Evolutionary conservation across 768 basidiomycete species (phyloP).

Genomic region (Chalciporus pseudorubinellus): DNA sequence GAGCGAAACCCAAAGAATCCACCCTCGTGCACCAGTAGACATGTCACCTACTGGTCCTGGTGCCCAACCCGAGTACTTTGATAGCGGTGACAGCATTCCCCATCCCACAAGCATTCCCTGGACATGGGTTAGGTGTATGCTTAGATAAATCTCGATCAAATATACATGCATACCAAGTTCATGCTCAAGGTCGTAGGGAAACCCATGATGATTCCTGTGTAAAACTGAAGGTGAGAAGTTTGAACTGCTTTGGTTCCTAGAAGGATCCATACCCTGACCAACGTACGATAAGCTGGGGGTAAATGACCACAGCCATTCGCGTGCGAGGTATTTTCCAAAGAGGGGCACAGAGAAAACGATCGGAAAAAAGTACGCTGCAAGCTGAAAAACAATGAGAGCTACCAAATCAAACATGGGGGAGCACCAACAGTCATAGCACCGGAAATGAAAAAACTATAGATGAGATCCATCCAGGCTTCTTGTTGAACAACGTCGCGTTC

Average conservation of each 20-base stretch:
- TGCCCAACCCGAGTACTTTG: conserved; percentile 85
- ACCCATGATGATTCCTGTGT: conserved; percentile 93
- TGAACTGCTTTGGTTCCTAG: neutral
- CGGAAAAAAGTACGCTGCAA: conserved; percentile 87
- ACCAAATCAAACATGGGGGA: neutral
- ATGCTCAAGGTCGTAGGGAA: conserved; percentile 92
- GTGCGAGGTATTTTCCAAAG: conserved; percentile 80
- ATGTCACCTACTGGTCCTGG: conserved; percentile 90
- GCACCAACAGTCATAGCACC: conserved; percentile 68
- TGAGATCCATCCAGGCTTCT: conserved; percentile 74
- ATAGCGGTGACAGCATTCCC: conserved; percentile 88
- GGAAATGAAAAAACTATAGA: conserved; percentile 77
- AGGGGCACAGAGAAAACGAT: conserved; percentile 83
- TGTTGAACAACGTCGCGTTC: conserved; percentile 54
- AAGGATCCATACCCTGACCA: conserved; percentile 63
- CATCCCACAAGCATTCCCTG: conserved; percentile 97
- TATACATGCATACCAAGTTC: conserved; percentile 63
- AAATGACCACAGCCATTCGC: conserved; percentile 91
- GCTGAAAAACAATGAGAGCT: conserved; percentile 40
- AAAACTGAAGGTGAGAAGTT: conserved; percentile 1
- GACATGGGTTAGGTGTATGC: neutral
- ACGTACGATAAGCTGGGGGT: conserved; percentile 90
- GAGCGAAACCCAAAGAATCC: conserved; percentile 99
- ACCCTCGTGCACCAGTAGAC: conserved; percentile 85
- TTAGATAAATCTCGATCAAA: neutral